phyloP scores from a whole-genome alignment of 2,329 filamentous ascomycete species.

The Colletotrichum endophyticum region DNA sequence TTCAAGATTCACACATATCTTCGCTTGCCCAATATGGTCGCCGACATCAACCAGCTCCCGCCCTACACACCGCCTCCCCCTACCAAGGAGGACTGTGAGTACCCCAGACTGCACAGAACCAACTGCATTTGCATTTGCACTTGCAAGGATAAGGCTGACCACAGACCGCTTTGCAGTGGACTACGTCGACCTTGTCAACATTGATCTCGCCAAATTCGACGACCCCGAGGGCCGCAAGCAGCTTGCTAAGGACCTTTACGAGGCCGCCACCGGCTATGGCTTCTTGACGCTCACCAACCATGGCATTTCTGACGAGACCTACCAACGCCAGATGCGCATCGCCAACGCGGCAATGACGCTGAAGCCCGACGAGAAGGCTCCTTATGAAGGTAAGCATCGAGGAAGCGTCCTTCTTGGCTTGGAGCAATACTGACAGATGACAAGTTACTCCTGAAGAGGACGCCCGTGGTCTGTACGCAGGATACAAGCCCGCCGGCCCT shows the following conservation, averaged over 20 bases:
- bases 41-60: constrained; percentile 2
- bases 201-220: constrained; percentile 31
- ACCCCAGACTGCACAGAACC: background rate
- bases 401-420: accelerated
- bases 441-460: constrained; percentile 32
- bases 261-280: constrained; percentile 30
- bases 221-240: constrained; percentile 26
- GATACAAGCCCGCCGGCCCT: constrained; percentile 30
- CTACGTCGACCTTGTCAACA: constrained; percentile 30
- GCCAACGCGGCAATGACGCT: constrained; percentile 32
- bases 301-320: constrained; percentile 30
- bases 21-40: background rate
- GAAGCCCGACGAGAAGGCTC: constrained; percentile 27
- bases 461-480: constrained; percentile 29
- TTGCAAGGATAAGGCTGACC: background rate
- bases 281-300: constrained; percentile 31
- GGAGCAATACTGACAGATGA: background rate
- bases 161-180: constrained; percentile 21
- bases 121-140: background rate
- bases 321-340: constrained; percentile 28
- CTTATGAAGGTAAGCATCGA: constrained; percentile 27
- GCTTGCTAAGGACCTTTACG: constrained; percentile 31
- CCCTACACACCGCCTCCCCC: constrained; percentile 3
- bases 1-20: background rate
- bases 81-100: constrained; percentile 8